Evolutionary conservation across 2,329 filamentous ascomycete species (phyloP), one percentile per base, ranked within the genome.

Genomic region (Teratosphaeria gauchensis): DNA sequence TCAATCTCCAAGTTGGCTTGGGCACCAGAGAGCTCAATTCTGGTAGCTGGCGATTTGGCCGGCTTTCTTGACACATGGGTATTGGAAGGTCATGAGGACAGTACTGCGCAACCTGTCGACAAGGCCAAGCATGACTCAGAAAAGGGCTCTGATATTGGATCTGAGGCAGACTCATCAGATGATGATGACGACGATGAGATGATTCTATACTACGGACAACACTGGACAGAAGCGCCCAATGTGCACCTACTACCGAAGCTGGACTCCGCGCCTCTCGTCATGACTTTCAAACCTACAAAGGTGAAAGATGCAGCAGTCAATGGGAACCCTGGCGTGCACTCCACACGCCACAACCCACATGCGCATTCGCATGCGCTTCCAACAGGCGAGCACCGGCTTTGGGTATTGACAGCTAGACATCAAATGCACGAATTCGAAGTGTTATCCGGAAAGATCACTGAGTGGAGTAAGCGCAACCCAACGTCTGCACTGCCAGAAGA

Each of bases 1-100:
- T 86, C 81, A 52, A 85, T 97, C 64, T 85, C 82, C 38, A 87
- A 89, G 57, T 73, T 87, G 30, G 80, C 86, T 1, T 96, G 97
- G 72, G 92, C 91, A 9, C 78, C 85, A 4, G 88, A 96, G 70
- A 90, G 89, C 70, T 84, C 82, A 64, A 83, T 95, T 62, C 77
- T 97, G 53, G 91, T 88, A 8, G 83, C 86, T 32, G 86, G 87
- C 54, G 92, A 96, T 71, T 75, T 96, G 56, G 86, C 88, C 51
- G 94, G 94, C 51, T 90, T 86, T 72, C 79, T 97, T 33, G 92
- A 97, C 69, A 90, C 87, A 19, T 99, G 92, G 89, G 76, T 90
- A 1, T 74, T 95, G 57, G 80, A 84, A 68, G 81, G 81, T 42
- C 72, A 81, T 61, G 77, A 82, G 65, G 80, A 83, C 63, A 63